Conservation (phyloP, 352 stramenopile species). For the Phytophthora colocasiae region DNA sequence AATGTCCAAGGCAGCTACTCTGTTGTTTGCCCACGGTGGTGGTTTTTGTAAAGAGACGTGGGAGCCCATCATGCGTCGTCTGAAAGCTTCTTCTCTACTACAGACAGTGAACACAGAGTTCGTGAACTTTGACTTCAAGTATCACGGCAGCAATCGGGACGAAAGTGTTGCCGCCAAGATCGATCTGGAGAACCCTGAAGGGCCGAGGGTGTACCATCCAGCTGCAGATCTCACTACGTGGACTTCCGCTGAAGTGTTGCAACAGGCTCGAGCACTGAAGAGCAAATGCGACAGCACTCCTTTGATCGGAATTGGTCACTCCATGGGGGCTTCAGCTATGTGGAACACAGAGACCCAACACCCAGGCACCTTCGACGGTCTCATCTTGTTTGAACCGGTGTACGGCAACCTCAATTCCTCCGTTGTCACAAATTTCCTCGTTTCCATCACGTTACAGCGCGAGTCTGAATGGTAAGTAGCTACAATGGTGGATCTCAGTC, state of each 20-base stretch:
- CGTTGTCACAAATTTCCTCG: constrained; percentile 37
- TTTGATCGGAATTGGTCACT: constrained; percentile 61
- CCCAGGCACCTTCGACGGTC: constrained; percentile 52
- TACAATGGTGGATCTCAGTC: neutral
- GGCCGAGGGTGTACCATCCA: constrained; percentile 46
- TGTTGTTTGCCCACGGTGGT: constrained; percentile 58
- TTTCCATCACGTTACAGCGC: constrained; percentile 48
- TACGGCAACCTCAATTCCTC: constrained; percentile 27
- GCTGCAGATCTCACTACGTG: constrained; percentile 28
- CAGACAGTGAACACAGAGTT: constrained; percentile 25
- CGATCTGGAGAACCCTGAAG: constrained; percentile 31
- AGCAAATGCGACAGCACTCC: constrained; percentile 17
- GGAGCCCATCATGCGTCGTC: constrained; percentile 50
- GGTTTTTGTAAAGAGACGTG: constrained; percentile 60
- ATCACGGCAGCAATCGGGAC: constrained; percentile 58
- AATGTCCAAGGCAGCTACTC: constrained; percentile 36
- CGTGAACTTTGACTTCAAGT: constrained; percentile 56
- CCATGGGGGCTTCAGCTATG: constrained; percentile 50
- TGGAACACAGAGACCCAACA: constrained; percentile 47
- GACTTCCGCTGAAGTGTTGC: constrained; percentile 34
- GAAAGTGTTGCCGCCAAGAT: constrained; percentile 36
- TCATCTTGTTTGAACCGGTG: constrained; percentile 58
- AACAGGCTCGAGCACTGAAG: constrained; percentile 31
- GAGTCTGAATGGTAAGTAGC: constrained; percentile 32
- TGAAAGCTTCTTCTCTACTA: constrained; percentile 41